Conservation (phyloP, 768 basidiomycete genomes). For the Paxillus involutus region DNA sequence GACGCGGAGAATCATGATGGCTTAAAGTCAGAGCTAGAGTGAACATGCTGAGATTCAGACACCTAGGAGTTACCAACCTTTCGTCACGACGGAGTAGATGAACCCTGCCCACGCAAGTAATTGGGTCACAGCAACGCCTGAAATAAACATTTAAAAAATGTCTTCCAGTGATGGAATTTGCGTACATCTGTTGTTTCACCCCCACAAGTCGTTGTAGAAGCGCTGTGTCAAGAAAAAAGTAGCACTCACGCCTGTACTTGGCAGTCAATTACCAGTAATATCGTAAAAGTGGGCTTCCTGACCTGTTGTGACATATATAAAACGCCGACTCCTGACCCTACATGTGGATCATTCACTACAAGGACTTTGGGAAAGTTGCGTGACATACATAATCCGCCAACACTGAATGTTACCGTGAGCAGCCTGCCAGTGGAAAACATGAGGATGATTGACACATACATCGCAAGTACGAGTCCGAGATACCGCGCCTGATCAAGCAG, state of each 20-base stretch:
- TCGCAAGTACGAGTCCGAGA: constrained; percentile 1
- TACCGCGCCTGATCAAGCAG: constrained; percentile 5
- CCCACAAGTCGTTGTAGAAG: too few relatives aligned
- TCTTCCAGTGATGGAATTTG: not conserved
- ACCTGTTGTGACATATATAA: not conserved
- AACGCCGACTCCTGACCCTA: not conserved
- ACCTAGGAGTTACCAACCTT: constrained; percentile 4
- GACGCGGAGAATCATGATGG: constrained; percentile 15
- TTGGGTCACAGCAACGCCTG: not conserved
- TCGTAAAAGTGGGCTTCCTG: not conserved
- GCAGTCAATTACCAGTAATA: not conserved
- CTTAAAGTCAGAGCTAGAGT: not conserved
- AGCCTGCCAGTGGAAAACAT: not conserved
- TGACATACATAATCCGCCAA: constrained; percentile 1
- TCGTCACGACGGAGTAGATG: not conserved
- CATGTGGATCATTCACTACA: not conserved
- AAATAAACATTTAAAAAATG: not conserved
- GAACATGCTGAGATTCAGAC: too few relatives aligned
- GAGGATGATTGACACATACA: not conserved
- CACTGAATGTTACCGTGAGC: not conserved
- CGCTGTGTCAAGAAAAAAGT: too few relatives aligned
- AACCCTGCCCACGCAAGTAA: not conserved
- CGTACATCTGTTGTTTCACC: constrained; percentile 4
- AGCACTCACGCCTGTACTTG: constrained; percentile 7
- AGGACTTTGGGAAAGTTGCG: not conserved